Evolutionary conservation across 2,329 filamentous ascomycete genomes (phyloP), one percentile per base, ranked within the genome.

Genomic region (Aspergillus persii): DNA sequence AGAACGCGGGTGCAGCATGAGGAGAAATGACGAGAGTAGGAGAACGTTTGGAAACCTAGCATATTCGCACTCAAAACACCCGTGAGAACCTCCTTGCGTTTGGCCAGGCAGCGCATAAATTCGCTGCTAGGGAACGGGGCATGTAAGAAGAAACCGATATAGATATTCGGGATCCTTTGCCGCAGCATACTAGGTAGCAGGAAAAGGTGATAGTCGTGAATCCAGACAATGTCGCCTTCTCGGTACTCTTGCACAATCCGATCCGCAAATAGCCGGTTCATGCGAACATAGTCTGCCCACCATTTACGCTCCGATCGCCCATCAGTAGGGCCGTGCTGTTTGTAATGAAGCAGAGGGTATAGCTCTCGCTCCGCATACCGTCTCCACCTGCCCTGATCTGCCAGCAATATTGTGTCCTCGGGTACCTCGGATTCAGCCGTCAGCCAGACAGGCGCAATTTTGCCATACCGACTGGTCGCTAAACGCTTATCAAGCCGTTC

Each of bases 61-160:
- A 98, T 88, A 75, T 97, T 97, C 57, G 94, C 86, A 18, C 94
- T 93, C 47, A 98, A 82, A 50, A 96, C 87, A 52, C 95, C 95
- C 67, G 95, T 92, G 12, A 98, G 81, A 9, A 98, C 84, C 73
- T 97, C 92, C 76, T 96, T 96, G 66, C 94, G 86, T 64, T 91
- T 87, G 41, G 91, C 90, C 57, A 97, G 81, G 74, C 93, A 96
- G 51, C 93, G 87, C 73, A 97, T 86, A 72, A 96, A 97, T 76
- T 98, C 95, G 81, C 91, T 96, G 77, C 92, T 96, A 36, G 94
- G 94, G 76, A 98, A 98, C 0, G 94, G 94, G 50, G 92, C 89
- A 76, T 98, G 94, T 50, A 98, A 82, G 80, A 92, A 98, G 80
- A 97, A 97, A 56, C 92, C 89, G 71, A 97, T 93, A 79, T 96